Evolutionary conservation across 257 asterid genomes (phyloP), one percentile per base, ranked within the genome.

Genomic region (Nicotiana knightiana): DNA sequence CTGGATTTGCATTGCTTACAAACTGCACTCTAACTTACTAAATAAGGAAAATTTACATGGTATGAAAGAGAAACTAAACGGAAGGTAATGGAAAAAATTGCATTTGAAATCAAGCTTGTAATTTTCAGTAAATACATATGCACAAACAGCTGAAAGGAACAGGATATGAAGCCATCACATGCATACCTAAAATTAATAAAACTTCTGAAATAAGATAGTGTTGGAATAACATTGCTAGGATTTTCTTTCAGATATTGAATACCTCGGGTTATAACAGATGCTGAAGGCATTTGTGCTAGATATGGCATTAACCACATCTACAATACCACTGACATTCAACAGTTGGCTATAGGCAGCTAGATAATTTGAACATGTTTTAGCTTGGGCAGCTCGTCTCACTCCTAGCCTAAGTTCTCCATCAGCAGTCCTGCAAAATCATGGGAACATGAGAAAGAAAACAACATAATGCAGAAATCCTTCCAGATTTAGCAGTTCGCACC

Each of bases 351-450:
- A 83, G 1, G 88, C 82, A 77, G 90, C 91, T 58, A 86, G 90
- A 67, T 87, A 65, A 32, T 90, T 83, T 24, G 93, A 84, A 84
- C 88, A 85, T 80, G 83, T 79, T 87, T 89, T 93, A 76, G 91
- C 88, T 70, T 93, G 97, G n/a, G 88, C 89, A 82, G 97, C 97
- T 90, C 99, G 88, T 83, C 99, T 96, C 86, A 94, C 90, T 79
- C 99, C 99, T 76, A 96, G 93, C 92, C 98, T 90, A 55, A 96
- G 94, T 87, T 91, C 97, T 81, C 99, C 98, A 85, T 94, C 98
- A 64, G 94, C 99, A 18, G 93, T 97, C 92, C 99, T 96, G 90
- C 76, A 86, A 37, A 24, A 82, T 63, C 12, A 24, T 30, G 17
- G 13, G 3, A 65, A 75, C 30, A 65, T 78, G 73, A 71, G 79